Percentiles rank a stretch among this genome's conserved stretches.
Conservation (phyloP, 2,329 filamentous ascomycete species). For the Pseudopithomyces maydicus region DNA sequence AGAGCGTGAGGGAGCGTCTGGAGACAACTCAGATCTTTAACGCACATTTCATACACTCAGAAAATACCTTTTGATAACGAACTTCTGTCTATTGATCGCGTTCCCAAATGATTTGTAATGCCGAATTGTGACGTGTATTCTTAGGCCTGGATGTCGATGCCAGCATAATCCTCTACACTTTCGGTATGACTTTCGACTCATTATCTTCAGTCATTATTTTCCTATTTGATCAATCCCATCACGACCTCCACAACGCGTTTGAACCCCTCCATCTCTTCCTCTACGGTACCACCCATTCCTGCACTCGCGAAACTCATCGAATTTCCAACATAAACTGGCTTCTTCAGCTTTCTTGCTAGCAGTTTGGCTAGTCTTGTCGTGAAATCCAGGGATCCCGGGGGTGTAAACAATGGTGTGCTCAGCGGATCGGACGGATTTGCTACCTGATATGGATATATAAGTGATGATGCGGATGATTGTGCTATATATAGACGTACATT, state of each 20-base stretch:
- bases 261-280: conserved; percentile 94
- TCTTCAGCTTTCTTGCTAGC: conserved; percentile 71
- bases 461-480: conserved; percentile 9
- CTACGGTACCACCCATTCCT: conserved; percentile 78
- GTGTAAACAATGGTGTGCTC: conserved; percentile 78
- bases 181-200: too few relatives aligned
- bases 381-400: conserved; percentile 81
- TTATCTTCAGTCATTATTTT: too few relatives aligned
- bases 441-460: conserved; percentile 32
- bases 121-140: too few relatives aligned
- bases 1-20: too few relatives aligned
- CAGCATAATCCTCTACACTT: too few relatives aligned
- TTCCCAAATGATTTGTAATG: too few relatives aligned
- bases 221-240: conserved; percentile 55
- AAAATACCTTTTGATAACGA: too few relatives aligned
- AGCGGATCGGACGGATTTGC: conserved; percentile 63
- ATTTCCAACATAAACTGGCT: conserved; percentile 88
- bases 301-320: conserved; percentile 78
- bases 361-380: conserved; percentile 83
- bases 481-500: conserved; percentile 63
- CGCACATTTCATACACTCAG: too few relatives aligned
- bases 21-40: too few relatives aligned
- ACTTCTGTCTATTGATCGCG: too few relatives aligned
- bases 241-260: conserved; percentile 74
- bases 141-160: too few relatives aligned